Evolutionary conservation across 208 protist genomes (phyloP).

Genomic region (Crithidia mellificae): DNA sequence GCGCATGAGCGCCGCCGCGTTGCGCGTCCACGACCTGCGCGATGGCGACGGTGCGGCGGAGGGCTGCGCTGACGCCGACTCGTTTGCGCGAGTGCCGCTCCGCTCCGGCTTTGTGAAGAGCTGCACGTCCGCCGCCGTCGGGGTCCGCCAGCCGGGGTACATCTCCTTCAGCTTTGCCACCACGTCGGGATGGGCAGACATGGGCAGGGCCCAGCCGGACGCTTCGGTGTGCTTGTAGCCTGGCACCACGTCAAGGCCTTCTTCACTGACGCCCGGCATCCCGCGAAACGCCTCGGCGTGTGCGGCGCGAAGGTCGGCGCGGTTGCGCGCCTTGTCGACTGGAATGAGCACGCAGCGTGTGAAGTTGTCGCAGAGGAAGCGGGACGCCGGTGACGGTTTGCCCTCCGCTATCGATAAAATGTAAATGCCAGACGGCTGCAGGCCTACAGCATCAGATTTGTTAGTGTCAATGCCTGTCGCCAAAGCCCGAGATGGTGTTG

Average conservation of each 20-base stretch:
- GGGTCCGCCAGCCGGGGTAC: conserved; percentile 33
- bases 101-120: conserved; percentile 33
- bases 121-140: conserved; percentile 33
- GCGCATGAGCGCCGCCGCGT: conserved; percentile 29
- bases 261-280: neutral
- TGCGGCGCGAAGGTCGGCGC: conserved; percentile 22
- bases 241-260: conserved; percentile 43
- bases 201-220: conserved; percentile 47
- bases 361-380: conserved; percentile 47
- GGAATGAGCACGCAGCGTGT: conserved; percentile 43
- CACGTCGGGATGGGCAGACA: conserved; percentile 32
- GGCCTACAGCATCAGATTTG: neutral
- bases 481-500: neutral
- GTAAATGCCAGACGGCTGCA: neutral
- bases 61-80: neutral
- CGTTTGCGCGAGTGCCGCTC: neutral
- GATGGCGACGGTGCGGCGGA: neutral
- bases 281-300: conserved; percentile 13
- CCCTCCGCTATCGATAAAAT: neutral
- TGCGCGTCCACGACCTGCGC: conserved; percentile 3
- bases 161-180: conserved; percentile 29
- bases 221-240: conserved; percentile 42
- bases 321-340: conserved; percentile 34
- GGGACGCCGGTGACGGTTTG: conserved; percentile 42
- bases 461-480: neutral